Evolutionary conservation across 2,329 filamentous ascomycete genomes (phyloP).

Genomic region (Penicillium sclerotigenum): DNA sequence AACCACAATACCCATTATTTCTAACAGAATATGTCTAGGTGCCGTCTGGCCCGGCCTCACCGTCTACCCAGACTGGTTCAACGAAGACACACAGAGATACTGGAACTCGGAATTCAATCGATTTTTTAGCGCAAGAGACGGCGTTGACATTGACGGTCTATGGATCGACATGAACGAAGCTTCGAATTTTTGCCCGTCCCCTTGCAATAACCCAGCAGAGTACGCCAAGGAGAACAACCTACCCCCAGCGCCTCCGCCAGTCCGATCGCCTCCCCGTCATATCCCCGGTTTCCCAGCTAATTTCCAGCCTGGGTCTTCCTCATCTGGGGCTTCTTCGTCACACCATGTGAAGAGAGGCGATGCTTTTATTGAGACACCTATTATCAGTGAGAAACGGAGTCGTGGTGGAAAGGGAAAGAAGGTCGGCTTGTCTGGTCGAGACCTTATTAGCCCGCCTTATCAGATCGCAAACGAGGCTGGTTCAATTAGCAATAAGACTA

Average conservation of each 20-base stretch:
- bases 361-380: background rate
- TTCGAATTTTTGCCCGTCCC: constrained; percentile 53
- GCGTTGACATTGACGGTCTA: constrained; percentile 72
- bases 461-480: constrained; percentile 62
- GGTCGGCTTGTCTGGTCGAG: constrained; percentile 60
- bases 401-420: constrained; percentile 34
- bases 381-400: background rate
- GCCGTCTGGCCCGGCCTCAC: constrained; percentile 76
- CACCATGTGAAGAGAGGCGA: background rate
- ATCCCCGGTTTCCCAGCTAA: constrained; percentile 66
- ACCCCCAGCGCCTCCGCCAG: constrained; percentile 60
- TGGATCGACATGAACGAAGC: constrained; percentile 72
- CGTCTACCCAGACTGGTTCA: constrained; percentile 75
- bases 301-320: constrained; percentile 57
- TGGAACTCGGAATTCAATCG: constrained; percentile 66
- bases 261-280: constrained; percentile 61
- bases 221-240: constrained; percentile 48
- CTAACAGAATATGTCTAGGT: constrained; percentile 37
- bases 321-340: background rate
- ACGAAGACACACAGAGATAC: constrained; percentile 60
- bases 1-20: background rate
- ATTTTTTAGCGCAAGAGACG: constrained; percentile 63
- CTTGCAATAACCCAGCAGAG: constrained; percentile 52
- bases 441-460: constrained; percentile 64
- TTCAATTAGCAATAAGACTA: constrained; percentile 53